Conservation (phyloP, 495 filamentous ascomycete species). For the Cercophora newfieldiana region DNA sequence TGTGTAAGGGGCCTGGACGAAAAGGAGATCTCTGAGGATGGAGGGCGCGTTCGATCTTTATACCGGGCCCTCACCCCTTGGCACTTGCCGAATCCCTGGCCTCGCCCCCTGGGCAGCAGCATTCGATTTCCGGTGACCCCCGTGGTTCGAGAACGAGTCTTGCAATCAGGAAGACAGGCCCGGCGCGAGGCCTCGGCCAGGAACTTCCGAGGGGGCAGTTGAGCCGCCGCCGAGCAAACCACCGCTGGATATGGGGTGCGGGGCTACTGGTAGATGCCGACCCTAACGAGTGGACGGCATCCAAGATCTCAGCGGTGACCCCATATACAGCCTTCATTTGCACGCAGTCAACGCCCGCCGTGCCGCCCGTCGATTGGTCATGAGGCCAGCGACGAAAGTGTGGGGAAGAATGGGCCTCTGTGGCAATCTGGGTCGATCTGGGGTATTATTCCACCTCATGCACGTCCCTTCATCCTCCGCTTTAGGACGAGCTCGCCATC, state of each 20-base stretch:
- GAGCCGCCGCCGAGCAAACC: constrained; percentile 34
- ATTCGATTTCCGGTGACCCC: too few relatives aligned
- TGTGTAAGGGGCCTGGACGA: constrained; percentile 18
- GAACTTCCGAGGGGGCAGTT: constrained; percentile 42
- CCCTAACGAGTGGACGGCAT: constrained; percentile 31
- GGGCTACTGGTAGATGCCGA: constrained; percentile 41
- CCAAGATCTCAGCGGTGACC: constrained; percentile 35
- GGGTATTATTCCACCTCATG: constrained; percentile 32
- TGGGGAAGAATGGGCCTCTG: constrained; percentile 29
- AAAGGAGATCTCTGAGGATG: constrained; percentile 4
- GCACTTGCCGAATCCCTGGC: constrained; percentile 8
- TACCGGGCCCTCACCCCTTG: constrained; percentile 26
- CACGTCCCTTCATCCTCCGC: constrained; percentile 21
- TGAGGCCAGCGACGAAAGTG: constrained; percentile 27
- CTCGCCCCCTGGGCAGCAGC: constrained; percentile 7
- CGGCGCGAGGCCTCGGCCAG: constrained; percentile 41
- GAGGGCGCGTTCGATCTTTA: constrained; percentile 37
- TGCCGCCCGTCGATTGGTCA: constrained; percentile 32
- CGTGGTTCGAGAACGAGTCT: constrained; percentile 15
- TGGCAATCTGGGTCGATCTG: constrained; percentile 35
- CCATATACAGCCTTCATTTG: constrained; percentile 42
- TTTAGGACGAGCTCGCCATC: background rate
- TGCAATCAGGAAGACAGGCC: constrained; percentile 53
- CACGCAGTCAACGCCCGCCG: constrained; percentile 31
- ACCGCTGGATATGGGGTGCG: constrained; percentile 40